phyloP scores from a whole-genome alignment of 2,329 filamentous ascomycete species.

The Teratosphaeria pseudoeucalypti region DNA sequence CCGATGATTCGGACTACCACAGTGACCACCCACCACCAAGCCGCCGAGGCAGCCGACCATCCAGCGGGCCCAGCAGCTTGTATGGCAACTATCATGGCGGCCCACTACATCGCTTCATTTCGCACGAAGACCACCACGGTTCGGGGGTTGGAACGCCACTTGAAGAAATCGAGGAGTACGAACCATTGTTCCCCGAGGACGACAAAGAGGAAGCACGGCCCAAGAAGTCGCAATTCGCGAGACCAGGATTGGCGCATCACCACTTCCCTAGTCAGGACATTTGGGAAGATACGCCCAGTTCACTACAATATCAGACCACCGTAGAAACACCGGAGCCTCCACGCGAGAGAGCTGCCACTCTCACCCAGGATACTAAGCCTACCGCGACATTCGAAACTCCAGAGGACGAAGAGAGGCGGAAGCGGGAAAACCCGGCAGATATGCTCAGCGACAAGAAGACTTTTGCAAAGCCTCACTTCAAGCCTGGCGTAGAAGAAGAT shows the following conservation, averaged over 20 bases:
- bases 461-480: conserved; percentile 53
- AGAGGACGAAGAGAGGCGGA: conserved; percentile 41
- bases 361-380: conserved; percentile 18
- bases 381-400: conserved; percentile 34
- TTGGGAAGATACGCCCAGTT: conserved; percentile 92
- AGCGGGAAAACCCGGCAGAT: conserved; percentile 15
- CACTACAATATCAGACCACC: conserved; percentile 63
- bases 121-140: conserved; percentile 38
- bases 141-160: conserved; percentile 53
- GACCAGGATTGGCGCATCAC: conserved; percentile 38
- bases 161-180: conserved; percentile 86
- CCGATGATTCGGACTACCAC: conserved; percentile 42
- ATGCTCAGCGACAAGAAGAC: conserved; percentile 36
- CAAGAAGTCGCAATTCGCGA: conserved; percentile 47
- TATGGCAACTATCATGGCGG: conserved; percentile 38
- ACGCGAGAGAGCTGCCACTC: conserved; percentile 4
- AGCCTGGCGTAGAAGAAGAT: conserved; percentile 43
- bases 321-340: conserved; percentile 63
- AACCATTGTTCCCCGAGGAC: conserved; percentile 75
- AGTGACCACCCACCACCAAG: conserved; percentile 25
- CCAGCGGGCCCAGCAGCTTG: conserved; percentile 52
- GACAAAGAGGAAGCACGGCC: conserved; percentile 44
- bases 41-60: conserved; percentile 50
- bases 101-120: conserved; percentile 44
- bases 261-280: conserved; percentile 91